Evolutionary conservation across 2,329 filamentous ascomycete species (phyloP).

Genomic region (Diaporthe vexans): DNA sequence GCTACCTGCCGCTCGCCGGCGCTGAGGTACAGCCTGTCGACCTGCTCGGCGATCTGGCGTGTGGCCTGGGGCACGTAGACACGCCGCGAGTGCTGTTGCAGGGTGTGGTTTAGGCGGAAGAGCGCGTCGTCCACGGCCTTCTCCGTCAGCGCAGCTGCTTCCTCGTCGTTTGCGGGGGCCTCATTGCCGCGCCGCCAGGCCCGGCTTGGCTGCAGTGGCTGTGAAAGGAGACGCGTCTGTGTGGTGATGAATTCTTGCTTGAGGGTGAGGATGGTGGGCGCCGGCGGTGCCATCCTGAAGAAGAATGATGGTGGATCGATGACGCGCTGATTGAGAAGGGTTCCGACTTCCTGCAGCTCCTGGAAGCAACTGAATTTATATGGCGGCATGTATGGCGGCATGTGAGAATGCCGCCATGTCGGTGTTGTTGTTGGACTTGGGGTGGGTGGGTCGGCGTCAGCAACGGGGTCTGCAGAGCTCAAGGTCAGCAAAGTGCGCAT

Average conservation of each 20-base stretch:
- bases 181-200: slow-evolving; percentile 65
- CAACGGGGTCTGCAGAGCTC: neutral
- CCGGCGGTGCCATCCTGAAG: slow-evolving; percentile 48
- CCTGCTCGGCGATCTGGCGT: slow-evolving; percentile 80
- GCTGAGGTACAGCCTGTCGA: slow-evolving; percentile 74
- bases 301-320: neutral
- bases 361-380: neutral
- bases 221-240: slow-evolving; percentile 74
- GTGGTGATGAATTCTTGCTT: slow-evolving; percentile 75
- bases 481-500: neutral
- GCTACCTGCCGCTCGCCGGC: slow-evolving; percentile 54
- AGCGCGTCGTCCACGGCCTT: slow-evolving; percentile 70
- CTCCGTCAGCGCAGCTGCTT: slow-evolving; percentile 53
- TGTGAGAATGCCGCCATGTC: neutral
- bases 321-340: neutral
- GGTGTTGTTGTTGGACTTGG: neutral
- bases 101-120: slow-evolving; percentile 70
- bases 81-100: slow-evolving; percentile 75
- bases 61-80: slow-evolving; percentile 78
- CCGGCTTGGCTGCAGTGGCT: slow-evolving; percentile 68
- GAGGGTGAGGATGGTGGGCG: slow-evolving; percentile 71
- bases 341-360: neutral
- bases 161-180: slow-evolving; percentile 49
- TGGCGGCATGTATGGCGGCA: neutral
- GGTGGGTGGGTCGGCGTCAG: neutral